These are phyloP conservation scores for Talaromyces sp. DNA, from an alignment of 2,329 filamentous ascomycete species.

Conservation along the genomic window DNA sequence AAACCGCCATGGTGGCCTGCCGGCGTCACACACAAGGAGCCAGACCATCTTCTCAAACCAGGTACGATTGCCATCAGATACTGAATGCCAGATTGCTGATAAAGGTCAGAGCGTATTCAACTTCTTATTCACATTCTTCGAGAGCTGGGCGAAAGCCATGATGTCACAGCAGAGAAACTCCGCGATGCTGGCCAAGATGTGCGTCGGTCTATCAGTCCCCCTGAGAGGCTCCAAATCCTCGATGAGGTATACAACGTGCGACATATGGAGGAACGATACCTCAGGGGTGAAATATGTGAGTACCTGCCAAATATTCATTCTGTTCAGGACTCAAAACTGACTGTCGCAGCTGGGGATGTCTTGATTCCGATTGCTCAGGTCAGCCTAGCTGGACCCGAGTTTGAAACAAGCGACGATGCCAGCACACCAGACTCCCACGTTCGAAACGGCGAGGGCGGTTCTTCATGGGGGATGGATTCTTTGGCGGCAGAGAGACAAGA, in stretches of 20 bases:
- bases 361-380: conserved; percentile 28
- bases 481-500: neutral
- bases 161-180: conserved; percentile 35
- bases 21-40: conserved; percentile 40
- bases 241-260: conserved; percentile 40
- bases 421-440: neutral
- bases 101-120: conserved; percentile 31
- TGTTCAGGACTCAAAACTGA: neutral
- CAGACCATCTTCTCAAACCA: conserved; percentile 41
- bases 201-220: conserved; percentile 32
- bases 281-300: conserved; percentile 35
- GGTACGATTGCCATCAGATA: conserved; percentile 26
- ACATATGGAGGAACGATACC: conserved; percentile 34
- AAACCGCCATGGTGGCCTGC: conserved; percentile 38
- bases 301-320: neutral
- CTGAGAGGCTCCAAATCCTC: conserved; percentile 32
- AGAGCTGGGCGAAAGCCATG: conserved; percentile 31
- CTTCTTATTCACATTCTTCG: conserved; percentile 39
- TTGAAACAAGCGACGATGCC: conserved; percentile 18
- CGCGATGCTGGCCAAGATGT: conserved; percentile 38
- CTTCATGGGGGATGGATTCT: conserved; percentile 11
- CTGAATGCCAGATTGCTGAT: neutral
- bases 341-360: conserved; percentile 23
- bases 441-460: neutral
- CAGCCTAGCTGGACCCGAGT: conserved; percentile 21